Percentiles rank a stretch among this genome's conserved stretches.
Conservation (phyloP, 2,329 filamentous ascomycete species). For the Monosporascus sp. region DNA sequence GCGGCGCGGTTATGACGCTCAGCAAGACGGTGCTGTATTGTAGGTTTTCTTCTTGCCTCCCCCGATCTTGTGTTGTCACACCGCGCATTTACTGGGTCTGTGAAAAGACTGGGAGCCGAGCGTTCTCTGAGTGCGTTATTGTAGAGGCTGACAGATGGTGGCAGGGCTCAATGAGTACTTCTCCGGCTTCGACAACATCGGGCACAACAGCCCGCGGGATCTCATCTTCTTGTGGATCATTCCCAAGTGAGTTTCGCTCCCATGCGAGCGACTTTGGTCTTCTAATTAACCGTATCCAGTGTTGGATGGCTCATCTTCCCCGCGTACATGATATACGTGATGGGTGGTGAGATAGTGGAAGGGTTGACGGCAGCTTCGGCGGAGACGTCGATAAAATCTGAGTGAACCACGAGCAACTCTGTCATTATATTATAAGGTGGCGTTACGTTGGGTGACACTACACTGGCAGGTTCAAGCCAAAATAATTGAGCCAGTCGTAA, state of each 20-base stretch:
- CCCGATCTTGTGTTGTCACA: no score
- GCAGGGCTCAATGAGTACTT: slow-evolving; percentile 53
- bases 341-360: slow-evolving; percentile 46
- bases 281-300: slow-evolving; percentile 27
- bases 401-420: slow-evolving; percentile 24
- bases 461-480: no score
- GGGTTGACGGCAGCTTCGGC: slow-evolving; percentile 36
- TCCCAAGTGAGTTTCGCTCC: slow-evolving; percentile 45
- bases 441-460: background rate
- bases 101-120: no score
- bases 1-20: slow-evolving; percentile 54
- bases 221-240: slow-evolving; percentile 53
- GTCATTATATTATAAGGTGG: background rate
- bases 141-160: background rate
- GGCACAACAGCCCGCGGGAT: slow-evolving; percentile 44
- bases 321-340: slow-evolving; percentile 44
- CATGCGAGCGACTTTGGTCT: background rate
- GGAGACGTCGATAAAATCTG: slow-evolving; percentile 31
- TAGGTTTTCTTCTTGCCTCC: slow-evolving; percentile 27
- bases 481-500: no score
- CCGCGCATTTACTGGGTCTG: no score
- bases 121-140: no score
- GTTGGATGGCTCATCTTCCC: slow-evolving; percentile 52
- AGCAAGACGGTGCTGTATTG: slow-evolving; percentile 60
- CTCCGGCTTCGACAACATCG: slow-evolving; percentile 51